A percentile compares a stretch with the other conserved stretches of the same genome.
phyloP scores from a whole-genome alignment of 108 stramenopile species.

The Chaetoceros muelleri region DNA sequence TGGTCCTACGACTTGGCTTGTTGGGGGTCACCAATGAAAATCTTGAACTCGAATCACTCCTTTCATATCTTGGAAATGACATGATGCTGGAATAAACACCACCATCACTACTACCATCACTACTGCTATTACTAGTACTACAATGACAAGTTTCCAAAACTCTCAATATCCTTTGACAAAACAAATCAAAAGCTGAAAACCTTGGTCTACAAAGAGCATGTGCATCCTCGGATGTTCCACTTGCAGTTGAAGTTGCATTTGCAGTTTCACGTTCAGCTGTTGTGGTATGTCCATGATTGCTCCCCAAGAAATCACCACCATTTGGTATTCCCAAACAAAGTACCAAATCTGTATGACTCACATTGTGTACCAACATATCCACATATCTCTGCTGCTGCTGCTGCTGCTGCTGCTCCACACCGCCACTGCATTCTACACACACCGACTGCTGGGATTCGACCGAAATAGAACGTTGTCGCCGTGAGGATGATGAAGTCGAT shows the following conservation, averaged over 20 bases:
- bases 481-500: too few relatives aligned
- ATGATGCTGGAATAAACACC: conserved; percentile 15
- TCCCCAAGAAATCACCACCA: neutral
- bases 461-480: too few relatives aligned
- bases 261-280: conserved; percentile 9
- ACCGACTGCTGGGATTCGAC: too few relatives aligned
- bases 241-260: neutral
- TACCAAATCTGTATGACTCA: conserved; percentile 89
- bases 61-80: conserved; percentile 58
- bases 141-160: too few relatives aligned
- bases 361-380: conserved; percentile 89
- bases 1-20: conserved; percentile 14
- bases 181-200: conserved; percentile 75
- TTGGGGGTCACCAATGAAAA: conserved; percentile 44
- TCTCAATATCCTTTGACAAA: conserved; percentile 33
- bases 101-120: too few relatives aligned
- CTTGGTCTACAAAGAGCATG: conserved; percentile 62
- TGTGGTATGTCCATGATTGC: neutral
- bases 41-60: conserved; percentile 37
- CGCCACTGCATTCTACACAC: too few relatives aligned
- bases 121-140: too few relatives aligned
- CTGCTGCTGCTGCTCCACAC: too few relatives aligned
- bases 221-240: conserved; percentile 9
- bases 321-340: conserved; percentile 34
- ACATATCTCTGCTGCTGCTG: conserved; percentile 41